Conservation (phyloP, 257 asterid genomes). For the Solanum peruvianum region DNA sequence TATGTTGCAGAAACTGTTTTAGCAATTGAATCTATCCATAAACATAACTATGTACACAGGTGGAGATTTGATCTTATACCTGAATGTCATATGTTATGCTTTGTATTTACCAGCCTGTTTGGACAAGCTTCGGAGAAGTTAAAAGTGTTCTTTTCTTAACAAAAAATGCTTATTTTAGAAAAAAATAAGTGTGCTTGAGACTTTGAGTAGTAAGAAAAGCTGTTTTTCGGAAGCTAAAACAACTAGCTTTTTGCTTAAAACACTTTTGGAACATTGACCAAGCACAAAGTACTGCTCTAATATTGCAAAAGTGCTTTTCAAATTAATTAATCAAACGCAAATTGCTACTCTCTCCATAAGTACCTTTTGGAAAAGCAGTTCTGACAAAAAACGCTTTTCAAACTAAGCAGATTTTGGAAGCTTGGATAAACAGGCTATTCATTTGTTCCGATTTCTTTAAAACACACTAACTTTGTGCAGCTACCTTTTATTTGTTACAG, state of each 20-base stretch:
- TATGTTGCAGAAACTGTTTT: slow-evolving; percentile 42
- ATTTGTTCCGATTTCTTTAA: background rate
- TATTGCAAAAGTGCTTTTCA: background rate
- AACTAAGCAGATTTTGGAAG: background rate
- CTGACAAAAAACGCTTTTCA: background rate
- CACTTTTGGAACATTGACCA: background rate
- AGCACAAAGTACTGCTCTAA: background rate
- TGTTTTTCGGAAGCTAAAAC: background rate
- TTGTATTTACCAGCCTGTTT: background rate
- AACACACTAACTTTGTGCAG: background rate
- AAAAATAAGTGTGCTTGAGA: background rate
- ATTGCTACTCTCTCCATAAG: background rate
- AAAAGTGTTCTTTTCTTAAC: background rate
- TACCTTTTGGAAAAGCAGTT: background rate
- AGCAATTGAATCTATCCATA: slow-evolving; percentile 45
- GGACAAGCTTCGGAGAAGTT: background rate
- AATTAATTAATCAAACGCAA: background rate
- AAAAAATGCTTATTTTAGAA: background rate
- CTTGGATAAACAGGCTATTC: background rate
- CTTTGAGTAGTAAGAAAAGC: background rate
- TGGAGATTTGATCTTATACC: background rate
- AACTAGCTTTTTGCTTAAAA: background rate
- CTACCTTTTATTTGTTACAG: slow-evolving; percentile 13
- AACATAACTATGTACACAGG: slow-evolving; percentile 44
- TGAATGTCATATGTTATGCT: background rate